Evolutionary conservation across 2,329 filamentous ascomycete species (phyloP).

Genomic region (Stachybotrys elegans): DNA sequence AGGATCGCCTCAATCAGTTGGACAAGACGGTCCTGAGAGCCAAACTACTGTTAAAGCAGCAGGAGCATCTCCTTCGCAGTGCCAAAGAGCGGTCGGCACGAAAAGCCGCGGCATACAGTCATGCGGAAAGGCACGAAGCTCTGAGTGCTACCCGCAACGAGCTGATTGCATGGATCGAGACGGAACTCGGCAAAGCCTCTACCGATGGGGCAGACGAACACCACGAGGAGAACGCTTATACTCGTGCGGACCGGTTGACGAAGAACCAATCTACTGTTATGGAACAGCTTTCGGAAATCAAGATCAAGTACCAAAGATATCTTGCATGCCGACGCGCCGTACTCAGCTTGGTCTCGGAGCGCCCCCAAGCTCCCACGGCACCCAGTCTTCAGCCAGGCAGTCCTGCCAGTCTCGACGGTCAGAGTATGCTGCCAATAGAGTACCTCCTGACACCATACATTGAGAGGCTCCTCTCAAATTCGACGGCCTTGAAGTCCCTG

Average conservation of each 20-base stretch:
- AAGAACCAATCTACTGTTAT: slow-evolving; percentile 25
- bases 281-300: slow-evolving; percentile 40
- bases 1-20: slow-evolving; percentile 43
- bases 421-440: slow-evolving; percentile 18
- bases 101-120: slow-evolving; percentile 29
- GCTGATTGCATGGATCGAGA: slow-evolving; percentile 62
- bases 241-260: slow-evolving; percentile 13
- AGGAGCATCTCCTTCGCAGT: slow-evolving; percentile 50
- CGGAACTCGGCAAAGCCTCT: slow-evolving; percentile 51
- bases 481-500: slow-evolving; percentile 50
- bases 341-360: slow-evolving; percentile 32
- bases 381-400: slow-evolving; percentile 12
- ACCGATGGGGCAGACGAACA: slow-evolving; percentile 25
- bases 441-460: slow-evolving; percentile 54
- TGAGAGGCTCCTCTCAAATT: slow-evolving; percentile 44
- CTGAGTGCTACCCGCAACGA: slow-evolving; percentile 52
- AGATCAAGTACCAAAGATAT: slow-evolving; percentile 50
- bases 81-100: slow-evolving; percentile 33
- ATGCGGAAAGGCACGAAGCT: slow-evolving; percentile 43
- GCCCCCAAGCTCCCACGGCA: slow-evolving; percentile 20
- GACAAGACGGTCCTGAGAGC: slow-evolving; percentile 55
- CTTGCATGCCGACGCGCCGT: slow-evolving; percentile 43
- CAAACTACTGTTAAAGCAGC: slow-evolving; percentile 50
- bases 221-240: slow-evolving; percentile 16
- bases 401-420: slow-evolving; percentile 7